Percentiles rank a stretch among this genome's conserved stretches.
Conservation (phyloP, 768 basidiomycete species). For the Royoungia palumana region DNA sequence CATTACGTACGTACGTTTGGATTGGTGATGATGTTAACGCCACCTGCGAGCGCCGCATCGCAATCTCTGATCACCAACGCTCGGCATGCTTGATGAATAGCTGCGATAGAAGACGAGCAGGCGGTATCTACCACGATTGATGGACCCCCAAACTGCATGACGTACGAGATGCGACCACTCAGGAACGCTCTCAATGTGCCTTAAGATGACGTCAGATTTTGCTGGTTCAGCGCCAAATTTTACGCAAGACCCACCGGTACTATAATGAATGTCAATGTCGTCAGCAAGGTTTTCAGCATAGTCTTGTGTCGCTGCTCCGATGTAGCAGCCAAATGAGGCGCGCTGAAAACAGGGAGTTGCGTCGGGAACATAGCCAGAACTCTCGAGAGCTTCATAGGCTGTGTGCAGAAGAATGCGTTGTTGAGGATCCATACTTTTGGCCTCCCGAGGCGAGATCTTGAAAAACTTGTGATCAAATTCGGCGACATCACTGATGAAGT, state of each 20-base stretch:
- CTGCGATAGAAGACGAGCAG: constrained; percentile 68
- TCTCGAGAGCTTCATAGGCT: constrained; percentile 66
- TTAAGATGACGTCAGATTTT: neutral
- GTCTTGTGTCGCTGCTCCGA: constrained; percentile 70
- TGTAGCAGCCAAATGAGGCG: constrained; percentile 58
- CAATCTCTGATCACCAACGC: constrained; percentile 64
- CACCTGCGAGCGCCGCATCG: constrained; percentile 64
- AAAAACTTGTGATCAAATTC: constrained; percentile 72
- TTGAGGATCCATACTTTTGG: constrained; percentile 73
- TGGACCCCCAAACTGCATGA: constrained; percentile 64
- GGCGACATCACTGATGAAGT: constrained; percentile 57
- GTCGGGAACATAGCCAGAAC: constrained; percentile 65
- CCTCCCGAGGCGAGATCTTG: constrained; percentile 70
- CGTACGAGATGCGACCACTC: constrained; percentile 69
- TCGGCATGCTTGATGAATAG: constrained; percentile 66
- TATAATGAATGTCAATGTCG: constrained; percentile 67
- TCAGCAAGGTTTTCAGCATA: constrained; percentile 62
- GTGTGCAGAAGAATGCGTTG: constrained; percentile 65
- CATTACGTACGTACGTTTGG: constrained; percentile 53
- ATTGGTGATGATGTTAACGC: constrained; percentile 68
- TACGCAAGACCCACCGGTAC: constrained; percentile 45
- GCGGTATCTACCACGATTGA: constrained; percentile 73
- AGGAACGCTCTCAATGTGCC: constrained; percentile 69
- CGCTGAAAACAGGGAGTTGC: constrained; percentile 49
- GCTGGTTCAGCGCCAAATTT: neutral